phyloP scores from a whole-genome alignment of 2,329 filamentous ascomycete genomes.

The Alternaria gaisen region DNA sequence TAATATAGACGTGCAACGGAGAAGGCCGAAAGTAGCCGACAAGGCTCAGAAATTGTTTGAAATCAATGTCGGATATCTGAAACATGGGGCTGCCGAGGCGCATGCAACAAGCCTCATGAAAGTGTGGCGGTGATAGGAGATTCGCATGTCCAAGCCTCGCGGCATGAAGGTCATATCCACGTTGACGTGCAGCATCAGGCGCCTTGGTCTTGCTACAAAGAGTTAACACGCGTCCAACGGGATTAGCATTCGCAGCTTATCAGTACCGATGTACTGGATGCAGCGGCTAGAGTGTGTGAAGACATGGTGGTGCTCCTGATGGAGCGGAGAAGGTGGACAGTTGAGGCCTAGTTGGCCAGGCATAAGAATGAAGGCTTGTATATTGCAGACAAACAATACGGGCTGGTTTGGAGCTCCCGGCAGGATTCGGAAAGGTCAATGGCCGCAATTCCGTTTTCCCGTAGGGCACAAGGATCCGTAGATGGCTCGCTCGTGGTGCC shows the following conservation, averaged over 20 bases:
- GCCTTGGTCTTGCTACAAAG: background rate
- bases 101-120: background rate
- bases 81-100: background rate
- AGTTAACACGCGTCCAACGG: background rate
- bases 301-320: slow-evolving; percentile 1
- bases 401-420: slow-evolving; percentile 20
- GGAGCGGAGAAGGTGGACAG: background rate
- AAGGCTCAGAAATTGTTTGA: background rate
- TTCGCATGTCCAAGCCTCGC: background rate
- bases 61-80: background rate
- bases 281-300: background rate
- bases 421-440: slow-evolving; percentile 30
- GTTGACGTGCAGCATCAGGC: background rate
- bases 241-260: background rate
- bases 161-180: background rate
- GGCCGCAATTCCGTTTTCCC: slow-evolving; percentile 33
- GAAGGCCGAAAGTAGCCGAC: background rate
- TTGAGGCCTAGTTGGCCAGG: slow-evolving; percentile 6
- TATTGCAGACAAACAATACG: slow-evolving; percentile 14
- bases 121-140: background rate
- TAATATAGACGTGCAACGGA: too few species aligned
- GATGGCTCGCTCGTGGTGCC: slow-evolving; percentile 23
- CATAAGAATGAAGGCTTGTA: slow-evolving; percentile 2
- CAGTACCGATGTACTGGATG: background rate
- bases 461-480: slow-evolving; percentile 23